Base-by-base conservation (phyloP, 345 rosid genomes). In the Lepidium didymum region DNA sequence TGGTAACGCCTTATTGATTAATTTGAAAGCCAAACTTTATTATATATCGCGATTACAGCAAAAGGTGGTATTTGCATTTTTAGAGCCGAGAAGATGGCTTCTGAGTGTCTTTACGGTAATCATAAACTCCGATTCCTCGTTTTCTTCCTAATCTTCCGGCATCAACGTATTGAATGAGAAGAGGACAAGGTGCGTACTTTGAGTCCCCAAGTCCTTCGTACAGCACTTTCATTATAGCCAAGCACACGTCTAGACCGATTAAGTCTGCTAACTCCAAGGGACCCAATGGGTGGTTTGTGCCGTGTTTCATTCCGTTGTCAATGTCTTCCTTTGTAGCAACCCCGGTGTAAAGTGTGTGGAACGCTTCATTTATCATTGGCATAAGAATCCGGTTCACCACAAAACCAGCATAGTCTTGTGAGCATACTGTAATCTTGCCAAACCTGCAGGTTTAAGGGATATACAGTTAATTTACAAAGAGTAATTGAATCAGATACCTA, bases 351-450 rank as follows among this genome's bases (percentile, higher is more conserved):
- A 94, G 92, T 5, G 92, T 64, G 73, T 75, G 75, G 73, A 90
- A 90, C 7, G 97, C 96, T 81, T 90, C 96, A 40, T 93, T 93
- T 78, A 93, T 88, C 99, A 93, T 93, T 5, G 97, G 96, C 97
- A 90, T 93, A 41, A 93, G 82, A 75, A 90, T 88, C 43, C 99
- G 80, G 69, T 93, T 93, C 63, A 93, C 91, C 0, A 93, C 70
- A 77, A 93, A 93, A 38, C 99, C 97, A 0, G 96, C 31, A 10
- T 80, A 88, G 62, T 93, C 96, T 73, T 82, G 79, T 47, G 96
- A 90, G 80, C 89, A 88, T 55, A 93, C 78, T 45, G 86, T 78
- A 9, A 75, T 83, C 92, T 93, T 90, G 67, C 87, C 85, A 57
- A 88, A 83, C 77, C 96, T 93, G 86, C 72, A 73, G 31, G 14